A percentile compares a stretch with the other conserved stretches of the same genome.
phyloP scores from a whole-genome alignment of 2,329 filamentous ascomycete species.

The Fusarium sororula region DNA sequence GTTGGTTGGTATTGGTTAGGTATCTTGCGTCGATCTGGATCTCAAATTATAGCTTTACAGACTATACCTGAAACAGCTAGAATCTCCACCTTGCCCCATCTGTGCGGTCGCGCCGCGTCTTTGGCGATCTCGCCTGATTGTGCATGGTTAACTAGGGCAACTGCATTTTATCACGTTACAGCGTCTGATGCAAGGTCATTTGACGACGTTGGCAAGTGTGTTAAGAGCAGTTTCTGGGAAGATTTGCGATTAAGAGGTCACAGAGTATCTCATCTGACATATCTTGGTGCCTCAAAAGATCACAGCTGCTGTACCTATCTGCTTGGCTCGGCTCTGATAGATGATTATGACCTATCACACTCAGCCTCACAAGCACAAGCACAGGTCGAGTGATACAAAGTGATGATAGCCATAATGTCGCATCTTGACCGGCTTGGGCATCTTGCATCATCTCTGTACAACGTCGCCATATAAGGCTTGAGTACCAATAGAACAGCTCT shows the following conservation, averaged over 20 bases:
- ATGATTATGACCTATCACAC: not conserved
- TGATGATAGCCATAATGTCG: conserved; percentile 23
- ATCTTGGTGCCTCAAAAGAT: not conserved
- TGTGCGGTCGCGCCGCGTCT: conserved; percentile 33
- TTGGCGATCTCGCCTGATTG: conserved; percentile 41
- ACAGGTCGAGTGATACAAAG: not conserved
- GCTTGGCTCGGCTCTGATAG: not conserved
- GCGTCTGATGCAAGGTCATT: conserved; percentile 2
- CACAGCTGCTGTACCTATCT: not conserved
- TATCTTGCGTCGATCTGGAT: conserved; percentile 2
- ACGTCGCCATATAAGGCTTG: conserved; percentile 21
- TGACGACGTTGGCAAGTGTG: not conserved
- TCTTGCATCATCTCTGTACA: conserved; percentile 35
- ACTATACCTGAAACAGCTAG: conserved; percentile 28
- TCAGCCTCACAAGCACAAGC: not conserved
- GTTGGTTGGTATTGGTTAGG: not conserved
- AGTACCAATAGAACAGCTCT: not conserved
- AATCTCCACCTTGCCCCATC: conserved; percentile 35
- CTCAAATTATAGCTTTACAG: not conserved
- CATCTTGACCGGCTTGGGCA: conserved; percentile 1
- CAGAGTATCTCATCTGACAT: not conserved
- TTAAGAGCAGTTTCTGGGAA: not conserved
- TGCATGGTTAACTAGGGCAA: conserved; percentile 35
- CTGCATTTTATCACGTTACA: conserved; percentile 32
- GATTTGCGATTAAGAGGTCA: not conserved